Conservation (phyloP, 345 rosid species). For the Geranium rotundifolium region DNA sequence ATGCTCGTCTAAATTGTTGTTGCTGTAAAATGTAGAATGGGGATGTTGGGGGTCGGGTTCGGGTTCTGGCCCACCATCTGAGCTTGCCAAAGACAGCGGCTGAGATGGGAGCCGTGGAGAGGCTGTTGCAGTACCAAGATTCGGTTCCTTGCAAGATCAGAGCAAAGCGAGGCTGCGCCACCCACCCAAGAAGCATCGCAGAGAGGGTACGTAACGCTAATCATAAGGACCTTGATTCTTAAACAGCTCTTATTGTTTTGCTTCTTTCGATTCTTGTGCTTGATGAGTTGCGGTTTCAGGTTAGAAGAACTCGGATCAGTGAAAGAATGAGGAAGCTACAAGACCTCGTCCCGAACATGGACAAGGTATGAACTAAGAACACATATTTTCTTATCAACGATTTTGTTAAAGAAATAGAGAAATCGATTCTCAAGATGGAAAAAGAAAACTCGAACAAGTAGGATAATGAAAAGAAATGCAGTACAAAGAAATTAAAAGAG, state of each 20-base stretch:
- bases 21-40: slow-evolving; percentile 22
- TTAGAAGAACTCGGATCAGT: slow-evolving; percentile 89
- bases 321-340: slow-evolving; percentile 95
- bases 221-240: not conserved
- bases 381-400: too few species aligned
- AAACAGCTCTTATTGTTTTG: not conserved
- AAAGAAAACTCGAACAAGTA: too few species aligned
- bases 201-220: slow-evolving; percentile 50
- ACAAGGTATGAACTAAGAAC: slow-evolving; percentile 84
- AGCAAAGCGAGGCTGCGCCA: slow-evolving; percentile 98
- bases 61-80: slow-evolving; percentile 32
- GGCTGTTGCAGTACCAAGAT: slow-evolving; percentile 61
- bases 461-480: too few species aligned
- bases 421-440: too few species aligned
- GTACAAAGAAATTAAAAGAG: too few species aligned
- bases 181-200: slow-evolving; percentile 98
- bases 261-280: not conserved
- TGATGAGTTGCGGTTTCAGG: slow-evolving; percentile 28
- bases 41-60: slow-evolving; percentile 25
- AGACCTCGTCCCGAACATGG: slow-evolving; percentile 96
- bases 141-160: slow-evolving; percentile 88
- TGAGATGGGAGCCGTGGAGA: slow-evolving; percentile 58
- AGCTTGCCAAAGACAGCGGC: slow-evolving; percentile 47
- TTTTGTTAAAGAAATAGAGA: too few species aligned
- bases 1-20: too few species aligned